Conservation (phyloP, 2,329 filamentous ascomycete species). For the Phialophora chinensis region DNA sequence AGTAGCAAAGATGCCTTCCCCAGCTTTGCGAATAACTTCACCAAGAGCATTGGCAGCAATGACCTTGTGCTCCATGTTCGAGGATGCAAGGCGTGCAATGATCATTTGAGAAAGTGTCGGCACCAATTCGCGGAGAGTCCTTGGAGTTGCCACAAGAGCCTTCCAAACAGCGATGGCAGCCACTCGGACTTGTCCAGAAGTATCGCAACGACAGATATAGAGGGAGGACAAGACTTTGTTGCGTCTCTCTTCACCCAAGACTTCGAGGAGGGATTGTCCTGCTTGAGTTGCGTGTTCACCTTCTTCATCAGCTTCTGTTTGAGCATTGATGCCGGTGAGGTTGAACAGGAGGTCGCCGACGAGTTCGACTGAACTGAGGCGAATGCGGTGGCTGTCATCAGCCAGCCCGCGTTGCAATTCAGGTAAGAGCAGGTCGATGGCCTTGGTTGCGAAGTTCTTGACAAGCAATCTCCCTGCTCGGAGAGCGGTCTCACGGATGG, state of each 20-base stretch:
- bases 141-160: conserved; percentile 87
- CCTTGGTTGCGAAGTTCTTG: conserved; percentile 96
- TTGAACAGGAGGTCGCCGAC: conserved; percentile 98
- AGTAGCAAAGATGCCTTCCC: conserved; percentile 87
- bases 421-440: conserved; percentile 90
- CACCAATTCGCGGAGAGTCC: conserved; percentile 91
- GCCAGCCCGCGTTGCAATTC: conserved; percentile 94
- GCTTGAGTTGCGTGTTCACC: conserved; percentile 82
- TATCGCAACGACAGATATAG: conserved; percentile 97
- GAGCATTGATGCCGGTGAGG: conserved; percentile 88
- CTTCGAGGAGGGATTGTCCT: conserved; percentile 88
- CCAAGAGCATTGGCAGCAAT: conserved; percentile 97
- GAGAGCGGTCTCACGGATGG: conserved; percentile 94
- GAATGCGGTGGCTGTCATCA: conserved; percentile 97
- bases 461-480: conserved; percentile 91
- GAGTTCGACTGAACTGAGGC: conserved; percentile 96
- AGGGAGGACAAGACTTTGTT: conserved; percentile 97
- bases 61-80: conserved; percentile 98
- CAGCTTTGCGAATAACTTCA: conserved; percentile 95
- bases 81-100: conserved; percentile 89
- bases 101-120: conserved; percentile 94
- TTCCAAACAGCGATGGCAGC: conserved; percentile 97
- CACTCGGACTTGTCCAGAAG: conserved; percentile 84
- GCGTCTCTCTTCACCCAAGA: conserved; percentile 92
- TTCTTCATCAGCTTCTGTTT: conserved; percentile 75